Evolutionary conservation across 2,329 filamentous ascomycete genomes (phyloP).

Genomic region (Penicillium sp.): DNA sequence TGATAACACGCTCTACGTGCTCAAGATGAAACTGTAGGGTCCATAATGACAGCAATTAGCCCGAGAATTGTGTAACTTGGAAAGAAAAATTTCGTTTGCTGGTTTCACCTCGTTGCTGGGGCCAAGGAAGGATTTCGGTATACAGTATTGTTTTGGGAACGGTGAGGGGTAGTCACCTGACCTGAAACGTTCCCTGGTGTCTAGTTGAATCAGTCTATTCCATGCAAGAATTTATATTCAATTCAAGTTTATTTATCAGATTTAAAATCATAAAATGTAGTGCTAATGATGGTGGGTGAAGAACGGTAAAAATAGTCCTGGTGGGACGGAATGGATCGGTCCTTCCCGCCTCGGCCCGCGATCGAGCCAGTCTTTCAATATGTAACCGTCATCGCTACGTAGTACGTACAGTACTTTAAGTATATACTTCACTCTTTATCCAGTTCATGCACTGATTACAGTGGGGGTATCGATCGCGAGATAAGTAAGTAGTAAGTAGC

Average conservation of each 20-base stretch:
- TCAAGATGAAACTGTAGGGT: too few relatives aligned
- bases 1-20: too few relatives aligned
- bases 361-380: conserved; percentile 8
- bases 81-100: background rate
- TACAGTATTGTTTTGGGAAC: too few relatives aligned
- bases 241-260: background rate
- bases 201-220: background rate
- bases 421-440: background rate
- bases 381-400: background rate
- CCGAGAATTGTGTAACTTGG: too few relatives aligned
- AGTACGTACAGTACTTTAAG: too few relatives aligned
- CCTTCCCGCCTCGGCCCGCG: conserved; percentile 14
- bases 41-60: too few relatives aligned
- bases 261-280: too few relatives aligned
- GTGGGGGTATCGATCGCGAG: background rate
- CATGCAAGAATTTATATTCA: background rate
- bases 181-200: background rate
- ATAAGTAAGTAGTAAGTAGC: background rate
- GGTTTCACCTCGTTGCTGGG: too few relatives aligned
- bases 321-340: conserved; percentile 7
- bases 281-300: too few relatives aligned
- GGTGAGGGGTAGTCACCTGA: too few relatives aligned
- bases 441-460: background rate
- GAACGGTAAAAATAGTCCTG: background rate
- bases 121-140: background rate